Conservation (phyloP, 1,139 yeast species). For the Petasospora rhodanensis region DNA sequence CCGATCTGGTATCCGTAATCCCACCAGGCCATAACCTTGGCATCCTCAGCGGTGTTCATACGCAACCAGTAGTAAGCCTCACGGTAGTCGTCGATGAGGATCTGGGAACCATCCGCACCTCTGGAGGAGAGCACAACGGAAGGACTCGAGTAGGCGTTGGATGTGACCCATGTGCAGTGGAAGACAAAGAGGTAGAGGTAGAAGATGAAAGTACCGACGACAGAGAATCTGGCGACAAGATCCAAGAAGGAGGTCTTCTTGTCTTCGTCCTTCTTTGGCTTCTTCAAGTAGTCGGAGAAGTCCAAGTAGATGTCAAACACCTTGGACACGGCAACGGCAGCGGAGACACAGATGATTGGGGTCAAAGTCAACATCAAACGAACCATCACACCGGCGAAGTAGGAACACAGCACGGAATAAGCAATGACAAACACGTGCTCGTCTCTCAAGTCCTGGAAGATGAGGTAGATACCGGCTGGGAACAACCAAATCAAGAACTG, state of each 20-base stretch:
- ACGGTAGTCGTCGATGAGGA: constrained; percentile 92
- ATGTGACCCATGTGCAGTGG: constrained; percentile 98
- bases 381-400: constrained; percentile 99
- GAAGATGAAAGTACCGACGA: constrained; percentile 64
- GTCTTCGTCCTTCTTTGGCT: constrained; percentile 4
- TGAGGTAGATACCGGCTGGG: constrained; percentile 94
- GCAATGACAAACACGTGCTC: constrained; percentile 92
- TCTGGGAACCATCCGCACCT: constrained; percentile 79
- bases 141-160: constrained; percentile 94
- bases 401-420: constrained; percentile 86
- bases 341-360: constrained; percentile 90
- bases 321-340: constrained; percentile 82
- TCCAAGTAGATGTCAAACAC: constrained; percentile 81
- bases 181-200: constrained; percentile 80
- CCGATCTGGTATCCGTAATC: constrained; percentile 99
- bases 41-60: constrained; percentile 95
- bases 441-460: constrained; percentile 84
- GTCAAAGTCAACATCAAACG: constrained; percentile 96
- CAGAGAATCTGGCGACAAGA: constrained; percentile 53
- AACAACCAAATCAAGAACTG: constrained; percentile 93
- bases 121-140: constrained; percentile 90
- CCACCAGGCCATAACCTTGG: constrained; percentile 99
- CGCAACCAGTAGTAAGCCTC: constrained; percentile 99
- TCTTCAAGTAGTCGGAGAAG: constrained; percentile 43
- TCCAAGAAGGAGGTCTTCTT: constrained; percentile 30